Evolutionary conservation across 495 filamentous ascomycete species (phyloP), one percentile per base, ranked within the genome.

Genomic region (Aspergillus indologenus): DNA sequence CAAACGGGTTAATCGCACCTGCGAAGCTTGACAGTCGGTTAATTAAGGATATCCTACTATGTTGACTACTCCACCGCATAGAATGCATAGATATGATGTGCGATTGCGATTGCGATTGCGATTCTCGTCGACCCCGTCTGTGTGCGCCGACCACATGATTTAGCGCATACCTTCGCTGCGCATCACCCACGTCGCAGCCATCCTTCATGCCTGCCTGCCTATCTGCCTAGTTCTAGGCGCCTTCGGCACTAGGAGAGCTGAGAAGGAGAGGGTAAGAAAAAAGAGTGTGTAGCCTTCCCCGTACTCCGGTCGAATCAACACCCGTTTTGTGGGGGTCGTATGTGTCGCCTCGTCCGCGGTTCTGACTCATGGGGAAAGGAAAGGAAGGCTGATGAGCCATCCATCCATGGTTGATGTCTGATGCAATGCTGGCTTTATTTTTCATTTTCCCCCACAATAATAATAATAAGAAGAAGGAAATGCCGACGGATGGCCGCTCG

Each of bases 281-380:
- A 3, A 29, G 26, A 9, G 4, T 29, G 26, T n/a, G n/a, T 29
- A 40, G 34, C 12, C 12, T 40, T 6, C 34, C 34, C 34, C 34
- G 34, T 40, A 40, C 12, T 40, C 34, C 2, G 12, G 12, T 40
- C 34, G 2, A 40, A 40, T 40, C 12, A 9, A 11, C 34, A 40
- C 34, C n/a, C n/a, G n/a, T n/a, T n/a, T n/a, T n/a, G n/a, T 40
- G 34, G 12, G 34, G n/a, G 5, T n/a, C n/a, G 44, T 18, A 20
- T 46, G 6, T 46, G 6, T 46, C 44, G 44, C 5, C 17, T 46
- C 20, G n/a, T 46, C 47, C 12, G n/a, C 43, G 20, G 40, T 34
- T 63, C 46, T 65, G 63, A 65, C 42, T 62, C 59, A 65, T 58
- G 57, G 18, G 48, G 48, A 11, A 40, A 11, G 34, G 34, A 29